Evolutionary conservation across 2,329 filamentous ascomycete species (phyloP).

Genomic region (Aspergillus brasiliensis): DNA sequence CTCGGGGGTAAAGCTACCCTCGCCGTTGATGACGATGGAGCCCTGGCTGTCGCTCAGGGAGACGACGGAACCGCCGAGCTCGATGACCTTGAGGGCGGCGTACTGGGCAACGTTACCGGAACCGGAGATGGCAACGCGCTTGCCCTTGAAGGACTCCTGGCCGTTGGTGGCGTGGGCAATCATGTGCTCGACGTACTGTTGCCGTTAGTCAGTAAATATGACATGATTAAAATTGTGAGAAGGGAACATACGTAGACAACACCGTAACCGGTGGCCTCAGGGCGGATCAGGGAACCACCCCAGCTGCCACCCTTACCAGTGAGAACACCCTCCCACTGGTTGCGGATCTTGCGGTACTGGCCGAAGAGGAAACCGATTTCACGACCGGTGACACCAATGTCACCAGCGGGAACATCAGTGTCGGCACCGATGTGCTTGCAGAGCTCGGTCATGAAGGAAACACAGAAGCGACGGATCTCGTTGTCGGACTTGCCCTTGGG

Average conservation of each 20-base stretch:
- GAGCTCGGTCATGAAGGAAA: conserved; percentile 93
- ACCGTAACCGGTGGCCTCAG: conserved; percentile 95
- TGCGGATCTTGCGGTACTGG: conserved; percentile 83
- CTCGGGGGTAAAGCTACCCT: conserved; percentile 71
- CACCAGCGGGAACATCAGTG: conserved; percentile 93
- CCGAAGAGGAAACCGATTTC: conserved; percentile 97
- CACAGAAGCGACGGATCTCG: conserved; percentile 97
- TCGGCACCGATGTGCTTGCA: conserved; percentile 94
- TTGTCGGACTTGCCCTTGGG: conserved; percentile 97
- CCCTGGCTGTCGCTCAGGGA: conserved; percentile 94
- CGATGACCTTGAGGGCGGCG: conserved; percentile 92
- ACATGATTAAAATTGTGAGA: no score
- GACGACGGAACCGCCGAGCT: conserved; percentile 89
- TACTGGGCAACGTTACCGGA: conserved; percentile 98
- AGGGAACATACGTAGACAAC: conserved; percentile 70
- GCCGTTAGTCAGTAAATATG: not conserved
- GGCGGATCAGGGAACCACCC: conserved; percentile 92
- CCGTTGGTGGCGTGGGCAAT: conserved; percentile 78
- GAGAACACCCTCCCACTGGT: conserved; percentile 92
- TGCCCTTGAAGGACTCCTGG: conserved; percentile 82
- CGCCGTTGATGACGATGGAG: conserved; percentile 71
- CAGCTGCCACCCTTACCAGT: conserved; percentile 93
- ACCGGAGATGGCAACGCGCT: conserved; percentile 92
- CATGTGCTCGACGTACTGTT: conserved; percentile 83
- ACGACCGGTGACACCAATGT: conserved; percentile 89